A percentile compares a stretch with the other conserved stretches of the same genome.
phyloP scores from a whole-genome alignment of 176 grass and related monocot species.

The Carex littledalei region DNA sequence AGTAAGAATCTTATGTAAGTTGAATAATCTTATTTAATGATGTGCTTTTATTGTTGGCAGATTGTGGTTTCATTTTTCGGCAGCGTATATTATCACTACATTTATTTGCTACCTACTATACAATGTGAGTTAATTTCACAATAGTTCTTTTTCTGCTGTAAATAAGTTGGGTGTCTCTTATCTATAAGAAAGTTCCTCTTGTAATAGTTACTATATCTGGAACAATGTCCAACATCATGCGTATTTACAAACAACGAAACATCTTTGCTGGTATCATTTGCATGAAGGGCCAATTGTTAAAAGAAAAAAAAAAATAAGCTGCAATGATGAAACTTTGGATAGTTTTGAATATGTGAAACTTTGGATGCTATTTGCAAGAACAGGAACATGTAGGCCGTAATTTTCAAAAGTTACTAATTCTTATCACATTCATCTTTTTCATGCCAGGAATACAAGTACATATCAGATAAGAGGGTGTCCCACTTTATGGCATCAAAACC shows the following conservation, averaged over 20 bases:
- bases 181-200: not conserved
- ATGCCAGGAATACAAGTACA: conserved; percentile 86
- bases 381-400: not conserved
- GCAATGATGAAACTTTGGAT: not conserved
- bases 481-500: conserved; percentile 72
- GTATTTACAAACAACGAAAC: not conserved
- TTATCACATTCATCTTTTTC: not conserved
- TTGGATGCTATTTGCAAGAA: conserved; percentile 15
- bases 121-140: conserved; percentile 51
- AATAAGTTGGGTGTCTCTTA: not conserved
- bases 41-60: conserved; percentile 35
- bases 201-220: not conserved
- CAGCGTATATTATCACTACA: conserved; percentile 73
- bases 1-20: not conserved
- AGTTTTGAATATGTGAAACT: not conserved
- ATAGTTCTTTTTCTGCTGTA: not conserved
- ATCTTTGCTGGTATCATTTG: not conserved
- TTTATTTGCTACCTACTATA: conserved; percentile 83
- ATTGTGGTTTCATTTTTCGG: conserved; percentile 97
- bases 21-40: conserved; percentile 14
- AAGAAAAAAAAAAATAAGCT: not conserved
- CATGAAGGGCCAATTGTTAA: not conserved
- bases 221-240: not conserved
- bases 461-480: conserved; percentile 65
- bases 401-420: conserved; percentile 5